These are phyloP conservation scores for Chloropicon primus DNA, from an alignment of 139 green algal genomes.

Conservation along the genomic window DNA sequence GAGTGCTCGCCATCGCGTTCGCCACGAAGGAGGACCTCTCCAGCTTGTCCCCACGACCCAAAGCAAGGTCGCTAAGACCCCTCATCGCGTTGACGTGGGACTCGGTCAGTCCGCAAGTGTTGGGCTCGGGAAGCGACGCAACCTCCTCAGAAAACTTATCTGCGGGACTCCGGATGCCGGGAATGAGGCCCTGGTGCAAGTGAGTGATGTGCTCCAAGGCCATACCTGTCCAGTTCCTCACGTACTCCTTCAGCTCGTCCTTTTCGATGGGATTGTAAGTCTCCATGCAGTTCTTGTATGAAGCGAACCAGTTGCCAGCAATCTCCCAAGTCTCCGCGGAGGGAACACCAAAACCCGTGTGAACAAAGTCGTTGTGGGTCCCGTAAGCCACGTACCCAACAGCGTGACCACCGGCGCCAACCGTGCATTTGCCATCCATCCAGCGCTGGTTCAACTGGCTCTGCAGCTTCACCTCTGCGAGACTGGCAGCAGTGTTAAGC, in stretches of 20 bases:
- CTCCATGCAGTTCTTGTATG: background rate
- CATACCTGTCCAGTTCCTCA: background rate
- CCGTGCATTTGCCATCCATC: background rate
- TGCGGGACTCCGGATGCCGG: background rate
- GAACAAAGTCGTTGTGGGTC: background rate
- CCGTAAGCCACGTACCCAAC: background rate
- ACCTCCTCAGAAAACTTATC: background rate
- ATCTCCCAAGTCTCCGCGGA: background rate
- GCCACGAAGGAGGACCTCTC: background rate
- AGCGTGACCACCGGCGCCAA: background rate
- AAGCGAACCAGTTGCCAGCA: background rate
- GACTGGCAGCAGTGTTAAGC: background rate
- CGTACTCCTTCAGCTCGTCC: background rate
- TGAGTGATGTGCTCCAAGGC: background rate
- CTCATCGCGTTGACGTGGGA: background rate
- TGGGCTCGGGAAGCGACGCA: background rate
- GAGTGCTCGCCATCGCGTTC: background rate
- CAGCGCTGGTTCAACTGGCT: background rate
- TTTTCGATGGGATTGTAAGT: background rate
- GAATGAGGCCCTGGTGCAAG: background rate
- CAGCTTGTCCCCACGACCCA: background rate
- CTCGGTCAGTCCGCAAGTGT: background rate
- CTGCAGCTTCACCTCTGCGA: background rate
- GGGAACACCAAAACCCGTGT: background rate
- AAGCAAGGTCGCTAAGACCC: background rate